phyloP scores from a whole-genome alignment of 768 basidiomycete genomes.

The Rhizopogon salebrosus region DNA sequence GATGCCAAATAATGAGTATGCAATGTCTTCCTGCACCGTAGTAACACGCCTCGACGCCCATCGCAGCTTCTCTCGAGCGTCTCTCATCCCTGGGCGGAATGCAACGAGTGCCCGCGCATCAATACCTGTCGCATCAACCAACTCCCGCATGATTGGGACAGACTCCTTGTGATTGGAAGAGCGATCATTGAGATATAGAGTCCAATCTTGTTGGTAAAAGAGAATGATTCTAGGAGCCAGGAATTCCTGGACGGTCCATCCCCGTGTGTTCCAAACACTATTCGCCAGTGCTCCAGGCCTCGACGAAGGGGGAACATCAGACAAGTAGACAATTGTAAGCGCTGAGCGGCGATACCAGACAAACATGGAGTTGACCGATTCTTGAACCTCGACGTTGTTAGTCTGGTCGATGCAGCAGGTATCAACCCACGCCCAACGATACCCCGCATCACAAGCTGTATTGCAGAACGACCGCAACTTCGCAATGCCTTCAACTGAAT shows the following conservation, averaged over 20 bases:
- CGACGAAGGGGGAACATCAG: neutral
- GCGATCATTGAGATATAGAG: neutral
- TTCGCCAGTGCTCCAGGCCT: neutral
- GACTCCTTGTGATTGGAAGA: neutral
- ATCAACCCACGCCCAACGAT: neutral
- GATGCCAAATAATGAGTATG: conserved; percentile 9
- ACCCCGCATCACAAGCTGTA: neutral
- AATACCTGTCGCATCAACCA: neutral
- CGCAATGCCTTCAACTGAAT: neutral
- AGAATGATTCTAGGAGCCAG: conserved; percentile 21
- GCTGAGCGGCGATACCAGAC: neutral
- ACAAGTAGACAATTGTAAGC: neutral
- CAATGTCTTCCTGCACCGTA: conserved; percentile 8
- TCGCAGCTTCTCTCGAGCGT: neutral
- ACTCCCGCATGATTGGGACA: neutral
- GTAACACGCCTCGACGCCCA: conserved; percentile 10
- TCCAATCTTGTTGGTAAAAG: conserved; percentile 21
- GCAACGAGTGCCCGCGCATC: neutral
- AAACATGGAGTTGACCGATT: neutral
- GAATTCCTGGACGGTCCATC: conserved; percentile 24
- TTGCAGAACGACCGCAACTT: neutral
- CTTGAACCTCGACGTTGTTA: neutral
- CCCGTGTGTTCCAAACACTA: conserved; percentile 16
- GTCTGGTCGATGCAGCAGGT: neutral
- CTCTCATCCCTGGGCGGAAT: neutral